Conservation (phyloP, 2,329 filamentous ascomycete species). For the Stagonosporopsis vannaccii region DNA sequence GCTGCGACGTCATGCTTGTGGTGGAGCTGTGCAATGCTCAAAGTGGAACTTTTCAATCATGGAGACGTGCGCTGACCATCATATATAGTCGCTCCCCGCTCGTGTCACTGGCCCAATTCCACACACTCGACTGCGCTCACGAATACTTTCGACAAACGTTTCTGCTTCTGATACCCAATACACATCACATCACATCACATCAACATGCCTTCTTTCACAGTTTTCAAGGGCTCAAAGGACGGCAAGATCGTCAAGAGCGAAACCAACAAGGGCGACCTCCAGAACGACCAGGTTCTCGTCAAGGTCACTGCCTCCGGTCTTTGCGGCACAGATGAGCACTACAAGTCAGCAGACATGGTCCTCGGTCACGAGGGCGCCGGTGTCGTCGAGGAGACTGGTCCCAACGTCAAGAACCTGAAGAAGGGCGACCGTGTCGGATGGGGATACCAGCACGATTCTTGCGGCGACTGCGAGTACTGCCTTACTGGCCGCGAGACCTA, state of each 20-base stretch:
- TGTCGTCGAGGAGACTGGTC: constrained; percentile 58
- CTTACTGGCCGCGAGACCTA: constrained; percentile 55
- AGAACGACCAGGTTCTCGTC: constrained; percentile 65
- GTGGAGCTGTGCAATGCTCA: constrained; percentile 14
- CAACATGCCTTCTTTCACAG: constrained; percentile 60
- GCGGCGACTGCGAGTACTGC: constrained; percentile 56
- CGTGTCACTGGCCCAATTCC: background rate
- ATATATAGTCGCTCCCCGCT: constrained; percentile 22
- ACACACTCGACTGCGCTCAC: constrained; percentile 2
- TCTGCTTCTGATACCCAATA: constrained; percentile 2
- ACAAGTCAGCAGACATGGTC: constrained; percentile 52
- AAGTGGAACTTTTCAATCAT: constrained; percentile 22
- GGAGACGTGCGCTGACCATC: constrained; percentile 1
- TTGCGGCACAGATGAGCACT: constrained; percentile 67
- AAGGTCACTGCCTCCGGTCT: constrained; percentile 71
- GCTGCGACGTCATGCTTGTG: constrained; percentile 30
- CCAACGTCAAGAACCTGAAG: constrained; percentile 56
- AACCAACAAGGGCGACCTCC: constrained; percentile 55
- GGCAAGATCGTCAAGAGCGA: constrained; percentile 62
- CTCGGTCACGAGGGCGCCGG: constrained; percentile 65
- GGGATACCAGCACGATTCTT: constrained; percentile 57
- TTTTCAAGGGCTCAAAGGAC: constrained; percentile 68
- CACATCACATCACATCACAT: constrained; percentile 14
- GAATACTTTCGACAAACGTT: constrained; percentile 2
- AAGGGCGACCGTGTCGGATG: constrained; percentile 61